Percentiles rank a stretch among this genome's conserved stretches.
Evolutionary conservation across 2,329 filamentous ascomycete genomes (phyloP).

Genomic region (Fusarium dlaminii): DNA sequence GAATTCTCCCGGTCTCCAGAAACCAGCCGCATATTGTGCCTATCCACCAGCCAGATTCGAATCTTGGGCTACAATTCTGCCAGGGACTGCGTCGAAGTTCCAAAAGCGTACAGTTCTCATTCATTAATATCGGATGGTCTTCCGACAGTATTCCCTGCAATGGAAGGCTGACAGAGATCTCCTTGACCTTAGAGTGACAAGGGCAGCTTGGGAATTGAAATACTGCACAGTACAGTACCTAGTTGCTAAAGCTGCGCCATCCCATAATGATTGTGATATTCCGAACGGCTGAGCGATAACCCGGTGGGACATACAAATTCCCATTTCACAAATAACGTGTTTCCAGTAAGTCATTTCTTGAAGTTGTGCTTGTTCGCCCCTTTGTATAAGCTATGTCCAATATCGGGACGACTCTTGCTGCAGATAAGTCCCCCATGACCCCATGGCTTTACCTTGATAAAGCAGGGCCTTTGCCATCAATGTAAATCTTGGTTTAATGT

Average conservation of each 20-base stretch:
- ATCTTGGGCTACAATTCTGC: neutral
- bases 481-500: neutral
- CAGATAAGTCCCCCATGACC: neutral
- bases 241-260: neutral
- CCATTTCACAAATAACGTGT: neutral
- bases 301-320: neutral
- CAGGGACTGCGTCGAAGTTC: neutral
- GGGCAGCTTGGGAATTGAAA: neutral
- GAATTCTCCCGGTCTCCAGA: neutral
- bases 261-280: neutral
- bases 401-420: neutral
- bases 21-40: neutral
- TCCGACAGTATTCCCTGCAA: neutral
- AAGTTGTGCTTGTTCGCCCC: neutral
- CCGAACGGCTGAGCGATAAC: neutral
- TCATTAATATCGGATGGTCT: neutral
- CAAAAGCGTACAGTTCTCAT: neutral
- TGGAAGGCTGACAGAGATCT: neutral
- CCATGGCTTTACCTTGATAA: neutral
- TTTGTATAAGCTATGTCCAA: neutral
- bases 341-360: neutral
- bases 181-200: neutral
- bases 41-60: neutral
- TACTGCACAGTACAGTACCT: neutral
- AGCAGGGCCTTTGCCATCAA: neutral